A percentile compares a stretch with the other conserved stretches of the same genome.
phyloP scores from a whole-genome alignment of 257 asterid genomes.

The Primulina tabacum region DNA sequence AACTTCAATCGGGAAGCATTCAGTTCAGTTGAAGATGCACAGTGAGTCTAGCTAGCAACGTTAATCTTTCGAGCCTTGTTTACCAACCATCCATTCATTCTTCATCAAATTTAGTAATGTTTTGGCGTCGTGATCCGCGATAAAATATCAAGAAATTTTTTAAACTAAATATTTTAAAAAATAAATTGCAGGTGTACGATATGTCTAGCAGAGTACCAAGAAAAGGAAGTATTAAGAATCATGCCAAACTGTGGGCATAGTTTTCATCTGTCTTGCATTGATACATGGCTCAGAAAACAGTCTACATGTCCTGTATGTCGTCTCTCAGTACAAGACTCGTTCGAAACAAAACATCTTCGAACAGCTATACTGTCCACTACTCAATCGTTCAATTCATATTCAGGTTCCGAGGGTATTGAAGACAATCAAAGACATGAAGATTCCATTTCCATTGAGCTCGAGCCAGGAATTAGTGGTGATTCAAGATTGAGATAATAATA shows the following conservation, averaged over 20 bases:
- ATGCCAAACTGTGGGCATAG: conserved; percentile 91
- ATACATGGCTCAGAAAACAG: conserved; percentile 78
- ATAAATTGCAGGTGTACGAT: conserved; percentile 60
- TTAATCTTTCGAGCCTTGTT: background rate
- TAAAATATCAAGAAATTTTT: conserved; percentile 9
- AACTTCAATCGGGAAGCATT: conserved; percentile 69
- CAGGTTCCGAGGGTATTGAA: conserved; percentile 29
- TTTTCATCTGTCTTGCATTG: conserved; percentile 79
- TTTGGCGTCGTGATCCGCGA: background rate
- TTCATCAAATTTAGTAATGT: background rate
- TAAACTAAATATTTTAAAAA: background rate
- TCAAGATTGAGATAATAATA: conserved; percentile 38
- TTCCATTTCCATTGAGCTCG: conserved; percentile 38
- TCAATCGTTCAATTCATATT: conserved; percentile 36
- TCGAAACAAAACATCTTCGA: conserved; percentile 37
- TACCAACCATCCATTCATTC: background rate
- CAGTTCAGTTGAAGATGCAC: conserved; percentile 66
- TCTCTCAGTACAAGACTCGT: conserved; percentile 54
- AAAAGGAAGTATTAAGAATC: conserved; percentile 67
- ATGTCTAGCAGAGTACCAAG: conserved; percentile 77
- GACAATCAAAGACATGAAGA: conserved; percentile 28
- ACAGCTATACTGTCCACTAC: conserved; percentile 29
- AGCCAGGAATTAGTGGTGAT: conserved; percentile 36
- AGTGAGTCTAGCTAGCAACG: conserved; percentile 50
- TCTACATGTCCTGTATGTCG: conserved; percentile 92